Base-by-base conservation (phyloP, 2,329 filamentous ascomycete genomes). In the Botrytis paeoniae region DNA sequence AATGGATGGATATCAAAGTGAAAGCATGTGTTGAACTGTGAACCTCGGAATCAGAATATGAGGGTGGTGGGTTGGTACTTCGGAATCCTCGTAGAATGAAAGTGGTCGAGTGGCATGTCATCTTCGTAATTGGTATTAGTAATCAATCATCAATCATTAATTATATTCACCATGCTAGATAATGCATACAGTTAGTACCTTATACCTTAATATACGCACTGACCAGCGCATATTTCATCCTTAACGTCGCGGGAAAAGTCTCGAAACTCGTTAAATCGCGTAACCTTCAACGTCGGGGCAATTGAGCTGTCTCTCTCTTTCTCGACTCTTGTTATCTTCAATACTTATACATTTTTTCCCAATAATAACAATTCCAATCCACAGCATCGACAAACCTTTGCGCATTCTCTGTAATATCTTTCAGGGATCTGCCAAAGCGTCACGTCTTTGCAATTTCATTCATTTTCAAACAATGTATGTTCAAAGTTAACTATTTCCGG, bases 341-440 rank as follows among this genome's bases (percentile, higher is more conserved):
- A 41, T 71, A 66, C 16, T 45, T 43, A 22, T 39, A 59, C 10
- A 57, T 60, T 39, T 51, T 32, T 48, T 32, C n/a, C 51, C 64
- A 45, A 71, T 69, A 57, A 66, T 59, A 10, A 72, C 39, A 37
- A 59, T 72, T 69, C 25, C 43, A 35, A 32, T 32, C n/a, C n/a
- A 61, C 54, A 73, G 78, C 80, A 79, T 79, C 74, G 78, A 77
- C 70, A 78, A 73, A 75, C 75, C 78, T 80, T 78, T 79, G 78
- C 68, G 79, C 76, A 76, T 76, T 75, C 78, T 79, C 79, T 80
- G 77, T 76, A 74, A 78, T 74, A 20, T 69, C 54, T 71, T 73
- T 74, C 78, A 80, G 80, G 78, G 79, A 73, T 76, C 76, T 77
- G 76, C 78, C 79, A 77, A 76, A 79, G 79, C 70, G 76, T 79